Percentiles rank a stretch among this genome's conserved stretches.
Conservation (phyloP, 2,329 filamentous ascomycete genomes). For the Pseudocercospora pini-densiflorae region DNA sequence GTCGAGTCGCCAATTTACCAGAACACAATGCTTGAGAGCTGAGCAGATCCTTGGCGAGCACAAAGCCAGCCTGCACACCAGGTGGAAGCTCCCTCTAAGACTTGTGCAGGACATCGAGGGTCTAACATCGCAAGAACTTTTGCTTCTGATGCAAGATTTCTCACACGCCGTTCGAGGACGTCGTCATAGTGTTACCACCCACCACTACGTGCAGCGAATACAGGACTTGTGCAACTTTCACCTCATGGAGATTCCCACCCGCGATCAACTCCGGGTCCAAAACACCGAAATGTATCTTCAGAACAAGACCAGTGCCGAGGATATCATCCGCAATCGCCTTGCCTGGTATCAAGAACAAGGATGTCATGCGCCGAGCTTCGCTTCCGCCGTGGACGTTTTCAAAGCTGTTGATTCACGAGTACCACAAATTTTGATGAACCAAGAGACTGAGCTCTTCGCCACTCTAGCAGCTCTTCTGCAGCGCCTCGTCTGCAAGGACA, state of each 20-base stretch:
- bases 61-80: background rate
- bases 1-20: slow-evolving; percentile 41
- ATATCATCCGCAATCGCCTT: slow-evolving; percentile 34
- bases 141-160: slow-evolving; percentile 9
- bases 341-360: slow-evolving; percentile 49
- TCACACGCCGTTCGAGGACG: background rate
- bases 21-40: slow-evolving; percentile 16
- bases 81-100: slow-evolving; percentile 11
- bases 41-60: slow-evolving; percentile 10
- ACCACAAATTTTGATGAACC: slow-evolving; percentile 22
- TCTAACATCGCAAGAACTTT: slow-evolving; percentile 11
- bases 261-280: slow-evolving; percentile 28
- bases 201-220: slow-evolving; percentile 3
- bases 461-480: slow-evolving; percentile 19
- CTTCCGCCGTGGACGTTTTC: slow-evolving; percentile 45
- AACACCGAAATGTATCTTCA: slow-evolving; percentile 47
- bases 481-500: slow-evolving; percentile 17
- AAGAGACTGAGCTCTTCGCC: slow-evolving; percentile 16
- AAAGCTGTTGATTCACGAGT: slow-evolving; percentile 36
- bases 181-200: background rate
- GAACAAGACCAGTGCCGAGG: slow-evolving; percentile 39
- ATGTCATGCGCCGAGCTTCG: slow-evolving; percentile 42
- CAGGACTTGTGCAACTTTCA: slow-evolving; percentile 16
- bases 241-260: slow-evolving; percentile 33
- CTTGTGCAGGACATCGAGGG: slow-evolving; percentile 12